Base-by-base conservation (phyloP, 768 basidiomycete genomes). In the Leccinum arenicola region DNA sequence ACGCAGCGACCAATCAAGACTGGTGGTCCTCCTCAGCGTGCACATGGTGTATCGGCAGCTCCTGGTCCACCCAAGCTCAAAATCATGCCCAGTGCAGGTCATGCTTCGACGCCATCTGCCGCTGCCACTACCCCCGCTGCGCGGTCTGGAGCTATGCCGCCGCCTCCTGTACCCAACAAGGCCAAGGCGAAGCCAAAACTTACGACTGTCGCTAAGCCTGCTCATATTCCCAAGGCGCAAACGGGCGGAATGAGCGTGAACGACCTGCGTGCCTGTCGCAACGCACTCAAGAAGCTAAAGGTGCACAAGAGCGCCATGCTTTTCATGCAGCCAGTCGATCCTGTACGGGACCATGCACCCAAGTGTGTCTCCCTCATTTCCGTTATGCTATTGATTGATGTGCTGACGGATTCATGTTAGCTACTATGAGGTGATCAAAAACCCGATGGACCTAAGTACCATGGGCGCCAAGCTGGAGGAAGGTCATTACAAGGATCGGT, bases 361-460 rank as follows among this genome's bases (percentile, higher is more conserved):
- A 90, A 90, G 91, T 96, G 59, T 52, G 21, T 54, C 29, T 21
- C 40, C 2, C 29, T 31, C 23, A 3, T 48, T 54, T 64, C 58
- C 48, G 50, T 48, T 54, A 27, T 25, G 25, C 7, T 27, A 36
- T 56, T 15, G 52, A 45, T 53, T 40, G 17, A 43, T 62, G 33
- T 45, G 27, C 48, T 52, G 43, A 54, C 56, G 43, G 9, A 11
- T 27, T 27, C n/a, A 7, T 49, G 9, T 45, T 60, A 96, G 95
- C 64, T 98, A 98, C 72, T 93, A 94, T 67, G 87, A 91, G 55
- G 76, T 95, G 58, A 88, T 99, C 72, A 91, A 91, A 73, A 80
- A 89, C 11, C 96, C 97, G 1, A 98, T 99, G 93, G 97, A 99
- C 69, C 79, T 98, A 17, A 87, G 87, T 54, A 94, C 95, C 0